Evolutionary conservation across 768 basidiomycete species (phyloP).

Genomic region (Leccinum barrowsii): DNA sequence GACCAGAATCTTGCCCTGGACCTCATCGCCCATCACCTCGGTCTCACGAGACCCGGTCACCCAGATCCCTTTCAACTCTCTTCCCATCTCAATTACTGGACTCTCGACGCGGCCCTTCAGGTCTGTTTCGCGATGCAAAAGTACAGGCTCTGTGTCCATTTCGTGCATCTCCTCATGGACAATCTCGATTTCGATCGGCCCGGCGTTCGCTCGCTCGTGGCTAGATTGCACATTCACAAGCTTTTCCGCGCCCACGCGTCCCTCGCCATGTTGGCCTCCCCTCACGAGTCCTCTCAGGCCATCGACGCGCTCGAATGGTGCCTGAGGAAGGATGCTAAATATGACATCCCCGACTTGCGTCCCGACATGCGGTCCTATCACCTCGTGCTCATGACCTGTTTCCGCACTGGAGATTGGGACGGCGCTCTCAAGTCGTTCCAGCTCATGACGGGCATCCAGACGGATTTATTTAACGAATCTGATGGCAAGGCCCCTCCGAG

Average conservation of each 20-base stretch:
- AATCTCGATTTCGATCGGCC: constrained; percentile 21
- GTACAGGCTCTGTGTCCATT: constrained; percentile 48
- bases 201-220: constrained; percentile 38
- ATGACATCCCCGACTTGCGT: constrained; percentile 40
- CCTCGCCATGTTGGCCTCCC: constrained; percentile 39
- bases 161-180: constrained; percentile 57
- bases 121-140: constrained; percentile 52
- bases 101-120: constrained; percentile 52
- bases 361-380: constrained; percentile 46
- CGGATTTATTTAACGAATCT: constrained; percentile 41
- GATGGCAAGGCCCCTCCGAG: constrained; percentile 39
- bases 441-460: constrained; percentile 67
- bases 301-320: constrained; percentile 68
- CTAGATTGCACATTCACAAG: constrained; percentile 56
- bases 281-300: constrained; percentile 42
- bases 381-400: constrained; percentile 61
- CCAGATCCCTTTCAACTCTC: constrained; percentile 34
- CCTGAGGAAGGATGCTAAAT: constrained; percentile 50
- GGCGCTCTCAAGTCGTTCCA: constrained; percentile 56
- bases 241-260: constrained; percentile 51
- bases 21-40: constrained; percentile 59
- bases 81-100: constrained; percentile 42
- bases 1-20: constrained; percentile 69
- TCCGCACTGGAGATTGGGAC: constrained; percentile 61
- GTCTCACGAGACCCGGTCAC: constrained; percentile 50